phyloP scores from a whole-genome alignment of 352 stramenopile genomes.

The Globisporangium perplexum region DNA sequence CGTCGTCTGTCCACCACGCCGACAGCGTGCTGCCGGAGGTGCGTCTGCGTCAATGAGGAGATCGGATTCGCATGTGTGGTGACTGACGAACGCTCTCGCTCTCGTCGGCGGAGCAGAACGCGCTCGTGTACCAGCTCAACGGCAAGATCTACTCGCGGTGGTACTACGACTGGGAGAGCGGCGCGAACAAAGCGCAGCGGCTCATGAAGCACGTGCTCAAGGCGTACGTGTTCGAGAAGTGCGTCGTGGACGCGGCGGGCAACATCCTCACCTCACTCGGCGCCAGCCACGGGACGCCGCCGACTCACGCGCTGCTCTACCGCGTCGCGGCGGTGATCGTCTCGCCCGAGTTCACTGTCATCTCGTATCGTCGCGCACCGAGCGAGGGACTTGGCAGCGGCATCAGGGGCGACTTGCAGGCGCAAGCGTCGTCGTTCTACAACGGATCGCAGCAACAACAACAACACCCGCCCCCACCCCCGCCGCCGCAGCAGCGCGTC shows the following conservation, averaged over 20 bases:
- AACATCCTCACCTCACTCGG: constrained; percentile 21
- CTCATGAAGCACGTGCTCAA: constrained; percentile 41
- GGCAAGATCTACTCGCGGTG: constrained; percentile 35
- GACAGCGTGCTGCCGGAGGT: constrained; percentile 4
- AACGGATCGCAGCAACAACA: background rate
- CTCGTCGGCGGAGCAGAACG: constrained; percentile 1
- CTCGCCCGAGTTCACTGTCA: constrained; percentile 63
- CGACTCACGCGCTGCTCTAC: constrained; percentile 24
- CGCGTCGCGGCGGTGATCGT: constrained; percentile 38
- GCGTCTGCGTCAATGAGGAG: too few species aligned
- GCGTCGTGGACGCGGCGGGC: constrained; percentile 27
- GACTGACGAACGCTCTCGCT: too few species aligned
- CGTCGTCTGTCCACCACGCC: constrained; percentile 14
- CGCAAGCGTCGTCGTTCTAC: constrained; percentile 1
- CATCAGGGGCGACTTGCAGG: constrained; percentile 1
- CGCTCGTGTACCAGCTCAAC: constrained; percentile 32
- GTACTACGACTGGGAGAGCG: constrained; percentile 45
- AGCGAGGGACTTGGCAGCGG: constrained; percentile 12
- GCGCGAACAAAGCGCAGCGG: constrained; percentile 34
- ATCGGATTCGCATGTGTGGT: too few species aligned
- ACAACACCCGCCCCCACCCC: too few species aligned
- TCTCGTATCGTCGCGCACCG: constrained; percentile 62
- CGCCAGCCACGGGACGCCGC: constrained; percentile 9
- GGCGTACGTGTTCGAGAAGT: constrained; percentile 37
- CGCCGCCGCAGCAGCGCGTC: background rate